phyloP scores from a whole-genome alignment of 768 basidiomycete species.

The Bullera alba region DNA sequence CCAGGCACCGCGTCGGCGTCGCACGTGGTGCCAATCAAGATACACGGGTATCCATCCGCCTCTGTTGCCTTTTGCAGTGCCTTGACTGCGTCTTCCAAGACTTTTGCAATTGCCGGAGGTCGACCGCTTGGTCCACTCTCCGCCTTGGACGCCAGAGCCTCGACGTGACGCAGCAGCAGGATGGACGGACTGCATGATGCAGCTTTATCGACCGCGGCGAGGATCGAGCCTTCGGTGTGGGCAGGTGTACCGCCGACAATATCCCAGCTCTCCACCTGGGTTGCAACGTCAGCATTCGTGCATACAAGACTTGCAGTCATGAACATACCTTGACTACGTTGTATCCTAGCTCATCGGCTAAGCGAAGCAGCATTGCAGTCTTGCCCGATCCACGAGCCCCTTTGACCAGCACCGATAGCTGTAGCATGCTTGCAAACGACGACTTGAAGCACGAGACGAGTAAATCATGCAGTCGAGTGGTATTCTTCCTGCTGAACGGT shows the following conservation, averaged over 20 bases:
- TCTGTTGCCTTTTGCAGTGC: slow-evolving; percentile 56
- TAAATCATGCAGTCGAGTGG: slow-evolving; percentile 55
- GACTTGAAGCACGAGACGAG: slow-evolving; percentile 57
- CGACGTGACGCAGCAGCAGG: slow-evolving; percentile 58
- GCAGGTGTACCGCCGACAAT: slow-evolving; percentile 68
- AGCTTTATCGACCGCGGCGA: slow-evolving; percentile 69
- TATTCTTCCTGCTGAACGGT: slow-evolving; percentile 33
- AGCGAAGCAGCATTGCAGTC: slow-evolving; percentile 53
- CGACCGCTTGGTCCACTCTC: slow-evolving; percentile 15
- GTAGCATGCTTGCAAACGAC: slow-evolving; percentile 58
- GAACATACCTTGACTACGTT: slow-evolving; percentile 66
- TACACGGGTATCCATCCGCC: slow-evolving; percentile 61
- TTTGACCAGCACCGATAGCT: slow-evolving; percentile 66
- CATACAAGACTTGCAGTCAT: neutral
- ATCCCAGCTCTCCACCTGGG: slow-evolving; percentile 83
- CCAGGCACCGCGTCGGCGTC: slow-evolving; percentile 62
- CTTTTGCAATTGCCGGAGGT: slow-evolving; percentile 50
- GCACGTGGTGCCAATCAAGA: slow-evolving; percentile 67
- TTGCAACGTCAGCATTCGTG: neutral
- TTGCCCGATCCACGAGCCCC: slow-evolving; percentile 80
- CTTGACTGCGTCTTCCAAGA: slow-evolving; percentile 47
- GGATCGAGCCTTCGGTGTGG: slow-evolving; percentile 67
- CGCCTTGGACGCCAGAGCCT: slow-evolving; percentile 59
- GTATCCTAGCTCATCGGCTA: slow-evolving; percentile 56
- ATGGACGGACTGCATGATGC: slow-evolving; percentile 74